These are phyloP conservation scores for Isochrysis galbana DNA, from an alignment of 78 protist genomes.

Conservation along the genomic window DNA sequence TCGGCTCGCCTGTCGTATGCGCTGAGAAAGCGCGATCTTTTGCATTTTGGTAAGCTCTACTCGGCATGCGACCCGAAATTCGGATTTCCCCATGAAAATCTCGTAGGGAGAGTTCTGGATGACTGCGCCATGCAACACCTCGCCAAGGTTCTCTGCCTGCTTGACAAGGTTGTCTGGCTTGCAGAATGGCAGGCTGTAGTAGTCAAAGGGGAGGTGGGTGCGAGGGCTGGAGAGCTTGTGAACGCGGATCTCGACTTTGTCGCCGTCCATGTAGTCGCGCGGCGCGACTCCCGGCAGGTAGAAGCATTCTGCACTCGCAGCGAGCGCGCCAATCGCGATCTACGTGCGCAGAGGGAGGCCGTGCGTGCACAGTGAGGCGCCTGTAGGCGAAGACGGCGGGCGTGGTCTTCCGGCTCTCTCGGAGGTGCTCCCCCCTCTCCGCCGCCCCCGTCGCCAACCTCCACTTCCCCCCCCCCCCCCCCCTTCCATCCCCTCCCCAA, in stretches of 20 bases:
- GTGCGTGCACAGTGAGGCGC: too few relatives aligned
- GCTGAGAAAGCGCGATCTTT: not conserved
- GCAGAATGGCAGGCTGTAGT: conserved; percentile 54
- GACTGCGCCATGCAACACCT: conserved; percentile 39
- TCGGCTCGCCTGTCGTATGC: too few relatives aligned
- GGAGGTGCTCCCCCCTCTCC: too few relatives aligned
- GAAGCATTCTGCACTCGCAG: not conserved
- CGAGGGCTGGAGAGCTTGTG: not conserved
- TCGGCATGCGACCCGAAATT: conserved; percentile 13
- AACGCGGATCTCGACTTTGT: conserved; percentile 2
- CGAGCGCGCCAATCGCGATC: too few relatives aligned
- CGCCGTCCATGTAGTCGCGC: not conserved
- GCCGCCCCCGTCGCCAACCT: too few relatives aligned
- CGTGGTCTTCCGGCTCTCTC: too few relatives aligned
- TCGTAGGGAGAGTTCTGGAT: conserved; percentile 48
- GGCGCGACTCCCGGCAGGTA: conserved; percentile 32
- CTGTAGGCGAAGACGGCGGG: too few relatives aligned
- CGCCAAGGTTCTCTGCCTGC: conserved; percentile 48
- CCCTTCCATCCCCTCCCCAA: too few relatives aligned
- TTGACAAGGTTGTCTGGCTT: not conserved
- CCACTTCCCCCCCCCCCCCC: too few relatives aligned
- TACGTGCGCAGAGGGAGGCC: too few relatives aligned
- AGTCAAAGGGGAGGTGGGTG: conserved; percentile 55
- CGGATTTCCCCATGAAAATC: not conserved
- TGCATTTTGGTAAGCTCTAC: not conserved